Evolutionary conservation across 495 filamentous ascomycete species (phyloP).

Genomic region (Aspergillus conjunctus): DNA sequence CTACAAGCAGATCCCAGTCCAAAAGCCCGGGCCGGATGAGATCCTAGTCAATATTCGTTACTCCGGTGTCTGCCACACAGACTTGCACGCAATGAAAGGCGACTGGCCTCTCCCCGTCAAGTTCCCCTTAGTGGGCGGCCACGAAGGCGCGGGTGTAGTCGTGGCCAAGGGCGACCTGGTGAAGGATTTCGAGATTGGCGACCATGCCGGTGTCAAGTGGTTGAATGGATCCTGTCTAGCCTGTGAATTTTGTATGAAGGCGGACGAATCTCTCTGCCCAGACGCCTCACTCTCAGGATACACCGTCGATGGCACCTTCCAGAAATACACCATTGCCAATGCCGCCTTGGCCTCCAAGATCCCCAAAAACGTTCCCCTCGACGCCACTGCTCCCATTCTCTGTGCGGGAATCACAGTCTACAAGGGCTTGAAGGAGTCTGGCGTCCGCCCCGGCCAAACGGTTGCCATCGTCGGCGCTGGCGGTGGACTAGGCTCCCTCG

Average conservation of each 20-base stretch:
- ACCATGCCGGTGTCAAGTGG: constrained; percentile 88
- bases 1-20: constrained; percentile 83
- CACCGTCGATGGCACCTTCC: constrained; percentile 90
- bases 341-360: constrained; percentile 79
- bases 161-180: constrained; percentile 77
- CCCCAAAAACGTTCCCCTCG: constrained; percentile 72
- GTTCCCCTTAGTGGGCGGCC: constrained; percentile 86
- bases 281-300: constrained; percentile 78
- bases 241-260: constrained; percentile 77
- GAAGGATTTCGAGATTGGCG: constrained; percentile 72
- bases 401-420: constrained; percentile 93
- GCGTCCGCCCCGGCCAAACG: constrained; percentile 69
- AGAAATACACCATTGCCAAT: constrained; percentile 88
- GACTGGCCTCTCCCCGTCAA: constrained; percentile 85
- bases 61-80: constrained; percentile 92
- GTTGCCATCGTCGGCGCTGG: constrained; percentile 89
- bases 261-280: constrained; percentile 77
- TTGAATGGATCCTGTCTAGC: constrained; percentile 78
- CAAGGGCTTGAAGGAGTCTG: constrained; percentile 87
- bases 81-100: constrained; percentile 81
- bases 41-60: constrained; percentile 90
- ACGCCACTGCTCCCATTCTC: constrained; percentile 77
- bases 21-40: constrained; percentile 79
- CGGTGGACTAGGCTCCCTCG: constrained; percentile 81
- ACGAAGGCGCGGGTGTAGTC: constrained; percentile 87